phyloP scores from a whole-genome alignment of 257 asterid genomes.

The Fraxinus americana region DNA sequence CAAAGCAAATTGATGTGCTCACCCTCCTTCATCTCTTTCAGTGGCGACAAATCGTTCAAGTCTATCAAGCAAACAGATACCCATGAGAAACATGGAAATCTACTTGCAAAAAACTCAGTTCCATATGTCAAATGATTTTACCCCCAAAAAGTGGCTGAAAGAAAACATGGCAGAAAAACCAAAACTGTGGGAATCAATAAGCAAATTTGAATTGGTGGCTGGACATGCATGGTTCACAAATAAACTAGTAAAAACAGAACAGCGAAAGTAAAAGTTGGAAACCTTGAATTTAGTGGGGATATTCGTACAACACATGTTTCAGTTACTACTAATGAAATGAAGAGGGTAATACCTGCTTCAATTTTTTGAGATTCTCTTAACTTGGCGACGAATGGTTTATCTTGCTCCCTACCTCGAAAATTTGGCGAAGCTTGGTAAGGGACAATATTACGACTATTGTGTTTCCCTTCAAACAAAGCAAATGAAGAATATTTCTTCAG shows the following conservation, averaged over 20 bases:
- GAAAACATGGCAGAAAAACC: conserved; percentile 1
- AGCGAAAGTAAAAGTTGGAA: background rate
- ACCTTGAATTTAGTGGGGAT: background rate
- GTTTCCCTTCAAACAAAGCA: conserved; percentile 64
- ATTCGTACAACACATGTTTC: background rate
- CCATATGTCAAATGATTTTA: conserved; percentile 18
- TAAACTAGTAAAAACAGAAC: background rate
- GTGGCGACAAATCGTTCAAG: conserved; percentile 33
- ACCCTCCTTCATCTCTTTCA: conserved; percentile 63
- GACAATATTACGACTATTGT: conserved; percentile 22
- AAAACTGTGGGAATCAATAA: background rate
- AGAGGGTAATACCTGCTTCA: conserved; percentile 38
- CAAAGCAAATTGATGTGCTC: conserved; percentile 55
- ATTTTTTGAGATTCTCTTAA: conserved; percentile 43
- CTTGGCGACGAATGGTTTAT: conserved; percentile 42
- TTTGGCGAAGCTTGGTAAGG: conserved; percentile 70
- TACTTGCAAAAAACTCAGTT: background rate
- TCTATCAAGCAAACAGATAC: conserved; percentile 43
- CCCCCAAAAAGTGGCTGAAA: background rate
- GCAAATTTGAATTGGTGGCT: conserved; percentile 6
- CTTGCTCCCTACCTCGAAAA: conserved; percentile 53
- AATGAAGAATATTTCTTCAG: conserved; percentile 71
- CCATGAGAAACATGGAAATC: conserved; percentile 1
- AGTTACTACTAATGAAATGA: conserved; percentile 13
- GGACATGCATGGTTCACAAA: background rate